Evolutionary conservation across 2,329 filamentous ascomycete genomes (phyloP).

Genomic region (Tolypocladium cylindrosporum): DNA sequence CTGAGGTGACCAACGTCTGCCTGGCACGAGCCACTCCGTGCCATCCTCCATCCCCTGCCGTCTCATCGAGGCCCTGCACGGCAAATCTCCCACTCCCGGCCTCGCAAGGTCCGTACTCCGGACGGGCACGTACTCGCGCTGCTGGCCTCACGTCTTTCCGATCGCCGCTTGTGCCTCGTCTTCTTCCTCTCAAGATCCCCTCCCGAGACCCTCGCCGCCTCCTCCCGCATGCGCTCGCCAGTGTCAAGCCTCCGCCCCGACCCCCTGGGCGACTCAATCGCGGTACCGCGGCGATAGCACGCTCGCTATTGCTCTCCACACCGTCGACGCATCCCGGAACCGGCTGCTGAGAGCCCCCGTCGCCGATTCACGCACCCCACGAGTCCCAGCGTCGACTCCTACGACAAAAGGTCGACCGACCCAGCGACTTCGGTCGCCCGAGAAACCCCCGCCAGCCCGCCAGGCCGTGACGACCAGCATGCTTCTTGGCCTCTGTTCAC

Average conservation of each 20-base stretch:
- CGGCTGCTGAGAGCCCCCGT: background rate
- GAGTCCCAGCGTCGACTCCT: background rate
- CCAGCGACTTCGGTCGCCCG: background rate
- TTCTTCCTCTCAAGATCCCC: too few species aligned
- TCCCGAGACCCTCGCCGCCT: background rate
- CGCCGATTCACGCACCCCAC: background rate
- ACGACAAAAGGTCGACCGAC: background rate
- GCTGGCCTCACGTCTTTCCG: background rate
- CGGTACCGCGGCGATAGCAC: background rate
- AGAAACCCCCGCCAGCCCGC: background rate
- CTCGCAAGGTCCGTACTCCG: background rate
- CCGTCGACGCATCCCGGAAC: background rate
- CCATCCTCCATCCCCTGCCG: background rate
- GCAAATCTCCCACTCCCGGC: background rate
- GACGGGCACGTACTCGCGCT: background rate
- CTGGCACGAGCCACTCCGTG: background rate
- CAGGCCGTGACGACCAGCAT: conserved; percentile 11
- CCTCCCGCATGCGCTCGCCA: background rate
- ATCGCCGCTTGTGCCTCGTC: background rate
- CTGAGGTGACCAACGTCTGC: background rate
- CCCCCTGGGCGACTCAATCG: background rate
- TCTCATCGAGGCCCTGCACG: background rate
- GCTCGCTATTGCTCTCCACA: background rate
- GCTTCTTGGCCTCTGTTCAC: conserved; percentile 11
- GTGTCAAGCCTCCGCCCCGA: background rate